Conservation (phyloP, 2,329 filamentous ascomycete genomes). For the Macrophomina pseudophaseolina region DNA sequence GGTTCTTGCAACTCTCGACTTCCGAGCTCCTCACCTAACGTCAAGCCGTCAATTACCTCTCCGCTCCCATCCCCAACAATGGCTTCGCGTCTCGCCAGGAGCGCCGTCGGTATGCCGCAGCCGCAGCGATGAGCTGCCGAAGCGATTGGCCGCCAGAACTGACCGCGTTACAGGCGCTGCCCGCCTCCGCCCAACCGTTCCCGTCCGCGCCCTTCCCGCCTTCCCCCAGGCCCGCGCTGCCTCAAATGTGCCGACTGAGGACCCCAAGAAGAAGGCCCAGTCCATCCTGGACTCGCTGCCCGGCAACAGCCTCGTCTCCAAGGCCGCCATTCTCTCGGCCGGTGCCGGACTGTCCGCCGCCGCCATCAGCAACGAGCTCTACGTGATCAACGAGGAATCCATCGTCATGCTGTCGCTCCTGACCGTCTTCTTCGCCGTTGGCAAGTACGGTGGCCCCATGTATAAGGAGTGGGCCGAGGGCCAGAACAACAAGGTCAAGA, state of each 20-base stretch:
- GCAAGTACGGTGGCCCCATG: constrained; percentile 89
- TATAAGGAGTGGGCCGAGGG: constrained; percentile 91
- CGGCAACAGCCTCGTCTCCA: constrained; percentile 89
- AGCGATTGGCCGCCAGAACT: constrained; percentile 48
- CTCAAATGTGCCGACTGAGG: constrained; percentile 80
- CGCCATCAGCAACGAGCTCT: constrained; percentile 99
- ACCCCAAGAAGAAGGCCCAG: constrained; percentile 96
- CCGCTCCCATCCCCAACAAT: constrained; percentile 68
- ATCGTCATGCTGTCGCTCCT: constrained; percentile 92
- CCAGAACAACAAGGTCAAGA: constrained; percentile 90
- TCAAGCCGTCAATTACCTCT: constrained; percentile 40
- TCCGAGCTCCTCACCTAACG: constrained; percentile 35
- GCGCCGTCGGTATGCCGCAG: constrained; percentile 80
- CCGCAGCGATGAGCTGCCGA: constrained; percentile 32
- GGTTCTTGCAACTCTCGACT: constrained; percentile 23
- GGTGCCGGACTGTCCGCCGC: constrained; percentile 89
- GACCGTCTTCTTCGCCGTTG: constrained; percentile 88
- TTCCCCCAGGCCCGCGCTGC: constrained; percentile 70
- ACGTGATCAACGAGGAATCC: constrained; percentile 98
- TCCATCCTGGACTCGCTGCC: constrained; percentile 92
- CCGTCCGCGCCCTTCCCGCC: constrained; percentile 75
- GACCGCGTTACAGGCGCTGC: constrained; percentile 71
- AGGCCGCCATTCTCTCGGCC: constrained; percentile 95
- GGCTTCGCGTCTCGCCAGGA: constrained; percentile 97
- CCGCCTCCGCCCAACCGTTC: constrained; percentile 78